Percentiles rank a stretch among this genome's conserved stretches.
phyloP scores from a whole-genome alignment of 306 rosid species.

The Sophora flavescens region DNA sequence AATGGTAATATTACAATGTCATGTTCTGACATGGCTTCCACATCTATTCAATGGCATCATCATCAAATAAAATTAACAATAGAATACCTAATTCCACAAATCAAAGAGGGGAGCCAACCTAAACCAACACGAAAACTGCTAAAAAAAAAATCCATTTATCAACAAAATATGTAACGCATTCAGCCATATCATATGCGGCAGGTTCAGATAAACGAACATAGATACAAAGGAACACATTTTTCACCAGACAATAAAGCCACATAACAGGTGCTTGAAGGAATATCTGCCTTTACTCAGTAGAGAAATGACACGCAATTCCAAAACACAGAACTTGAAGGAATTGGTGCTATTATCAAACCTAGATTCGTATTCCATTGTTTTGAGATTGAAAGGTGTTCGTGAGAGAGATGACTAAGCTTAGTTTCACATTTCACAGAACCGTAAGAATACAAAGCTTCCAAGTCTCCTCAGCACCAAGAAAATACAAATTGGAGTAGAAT shows the following conservation, averaged over 20 bases:
- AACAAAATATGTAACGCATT: slow-evolving; percentile 34
- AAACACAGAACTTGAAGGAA: slow-evolving; percentile 61
- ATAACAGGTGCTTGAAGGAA: too few species aligned
- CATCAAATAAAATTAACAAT: not conserved
- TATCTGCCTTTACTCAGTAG: too few species aligned
- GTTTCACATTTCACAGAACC: slow-evolving; percentile 58
- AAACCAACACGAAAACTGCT: slow-evolving; percentile 32
- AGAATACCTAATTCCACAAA: not conserved
- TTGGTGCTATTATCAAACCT: slow-evolving; percentile 73
- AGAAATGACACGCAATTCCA: slow-evolving; percentile 40
- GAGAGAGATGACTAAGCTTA: slow-evolving; percentile 60
- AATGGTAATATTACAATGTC: not conserved
- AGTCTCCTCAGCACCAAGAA: slow-evolving; percentile 15
- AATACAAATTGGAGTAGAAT: not conserved
- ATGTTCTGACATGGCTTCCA: slow-evolving; percentile 11
- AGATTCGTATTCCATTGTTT: slow-evolving; percentile 66
- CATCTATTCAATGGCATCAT: slow-evolving; percentile 15
- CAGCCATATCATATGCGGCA: slow-evolving; percentile 39
- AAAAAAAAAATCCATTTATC: slow-evolving; percentile 24
- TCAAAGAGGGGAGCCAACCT: slow-evolving; percentile 17
- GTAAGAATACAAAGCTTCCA: slow-evolving; percentile 54
- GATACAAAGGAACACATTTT: slow-evolving; percentile 46
- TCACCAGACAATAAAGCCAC: slow-evolving; percentile 31
- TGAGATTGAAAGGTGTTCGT: slow-evolving; percentile 60
- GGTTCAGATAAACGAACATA: slow-evolving; percentile 38